Base-by-base conservation (phyloP, 163 green algal genomes). In the Chloroidium sp. region DNA sequence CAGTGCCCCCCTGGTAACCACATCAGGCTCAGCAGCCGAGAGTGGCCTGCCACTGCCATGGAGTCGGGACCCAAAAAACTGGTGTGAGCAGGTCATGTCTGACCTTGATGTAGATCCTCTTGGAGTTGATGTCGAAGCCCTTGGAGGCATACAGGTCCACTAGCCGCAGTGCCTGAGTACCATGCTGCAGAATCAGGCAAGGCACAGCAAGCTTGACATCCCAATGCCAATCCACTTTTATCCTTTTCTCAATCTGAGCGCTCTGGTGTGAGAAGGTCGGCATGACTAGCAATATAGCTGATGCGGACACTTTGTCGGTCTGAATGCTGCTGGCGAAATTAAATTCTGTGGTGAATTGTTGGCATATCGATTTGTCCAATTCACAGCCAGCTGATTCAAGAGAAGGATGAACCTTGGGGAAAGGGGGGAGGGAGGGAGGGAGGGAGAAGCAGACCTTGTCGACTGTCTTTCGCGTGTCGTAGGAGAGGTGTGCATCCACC, bases 31-130 rank as follows among this genome's bases (percentile, higher is more conserved):
- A 36, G 36, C 36, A 36, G 36, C 36, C 36, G 36, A 36, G 36
- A 36, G 36, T 36, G 36, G 36, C 36, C 36, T 36, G 36, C 36
- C 36, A 36, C 36, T 36, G 36, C 36, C 36, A 36, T 36, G 36
- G 36, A 36, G 36, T 36, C 36, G 36, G 36, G 36, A 36, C 36
- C 36, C 36, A 36, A 36, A 36, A 36, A 36, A 36, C 36, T 36
- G 36, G 36, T 36, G 36, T 36, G 36, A 36, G 36, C 36, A 36
- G 36, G n/a, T 12, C 61, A 75, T 1, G 60, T 80, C 36, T 59
- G 59, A 85, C 83, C 89, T 97, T 97, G 90, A 97, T 97, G 88
- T 97, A 97, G 13, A 97, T 76, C 4, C 92, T 85, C 14, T 84
- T 76, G 58, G 64, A 72, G 59, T 58, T 78, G 57, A 86, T 85